Evolutionary conservation across 352 stramenopile genomes (phyloP).

Genomic region (Elongisporangium undulatum): DNA sequence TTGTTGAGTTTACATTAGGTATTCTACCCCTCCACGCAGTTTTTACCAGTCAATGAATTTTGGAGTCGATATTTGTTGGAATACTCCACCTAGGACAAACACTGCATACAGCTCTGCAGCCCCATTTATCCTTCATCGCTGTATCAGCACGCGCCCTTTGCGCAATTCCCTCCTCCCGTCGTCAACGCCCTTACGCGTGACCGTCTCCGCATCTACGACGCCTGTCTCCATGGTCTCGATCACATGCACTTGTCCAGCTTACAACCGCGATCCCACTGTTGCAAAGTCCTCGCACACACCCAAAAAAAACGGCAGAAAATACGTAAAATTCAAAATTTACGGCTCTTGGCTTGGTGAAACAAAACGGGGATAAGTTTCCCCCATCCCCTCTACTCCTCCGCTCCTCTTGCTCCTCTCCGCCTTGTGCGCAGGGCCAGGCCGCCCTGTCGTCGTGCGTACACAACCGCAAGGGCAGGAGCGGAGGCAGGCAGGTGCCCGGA

Average conservation of each 20-base stretch:
- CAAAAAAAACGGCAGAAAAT: neutral
- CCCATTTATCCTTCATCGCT: neutral
- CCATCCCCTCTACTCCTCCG: neutral
- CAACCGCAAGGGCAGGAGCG: neutral
- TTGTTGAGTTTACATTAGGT: neutral
- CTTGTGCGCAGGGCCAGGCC: neutral
- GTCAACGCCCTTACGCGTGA: neutral
- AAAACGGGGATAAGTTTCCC: neutral
- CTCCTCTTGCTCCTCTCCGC: neutral
- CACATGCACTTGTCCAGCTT: neutral
- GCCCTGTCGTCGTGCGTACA: neutral
- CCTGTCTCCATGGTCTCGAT: neutral
- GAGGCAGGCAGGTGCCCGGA: neutral
- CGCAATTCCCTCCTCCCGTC: neutral
- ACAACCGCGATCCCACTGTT: neutral
- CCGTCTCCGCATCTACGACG: neutral
- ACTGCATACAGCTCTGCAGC: neutral
- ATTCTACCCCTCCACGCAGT: neutral
- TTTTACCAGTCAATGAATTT: no score
- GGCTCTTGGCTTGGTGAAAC: neutral
- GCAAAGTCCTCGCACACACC: neutral
- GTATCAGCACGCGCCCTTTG: neutral
- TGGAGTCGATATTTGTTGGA: neutral
- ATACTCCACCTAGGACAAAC: neutral
- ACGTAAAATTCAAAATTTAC: neutral